A percentile compares a stretch with the other conserved stretches of the same genome.
Evolutionary conservation across 1,284 basidiomycete species (phyloP).

Genomic region (Thecaphora frezii): DNA sequence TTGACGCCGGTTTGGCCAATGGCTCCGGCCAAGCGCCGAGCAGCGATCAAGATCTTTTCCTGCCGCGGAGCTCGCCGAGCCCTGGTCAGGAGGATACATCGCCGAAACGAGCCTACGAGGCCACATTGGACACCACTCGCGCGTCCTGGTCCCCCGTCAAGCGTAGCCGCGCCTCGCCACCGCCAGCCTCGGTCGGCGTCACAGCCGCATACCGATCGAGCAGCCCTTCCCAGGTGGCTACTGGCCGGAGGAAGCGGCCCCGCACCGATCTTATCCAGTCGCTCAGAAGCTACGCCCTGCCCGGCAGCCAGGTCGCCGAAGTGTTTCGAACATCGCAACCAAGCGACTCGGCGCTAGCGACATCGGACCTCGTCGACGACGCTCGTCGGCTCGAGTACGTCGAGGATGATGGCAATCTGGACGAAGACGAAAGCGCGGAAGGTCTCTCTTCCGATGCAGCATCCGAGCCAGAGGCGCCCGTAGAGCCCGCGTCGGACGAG

Average conservation of each 20-base stretch:
- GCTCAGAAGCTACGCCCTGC: neutral
- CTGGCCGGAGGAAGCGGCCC: neutral
- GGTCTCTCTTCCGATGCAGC: too few species aligned
- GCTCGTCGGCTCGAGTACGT: conserved; percentile 10
- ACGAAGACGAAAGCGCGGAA: neutral
- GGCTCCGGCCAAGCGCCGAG: too few species aligned
- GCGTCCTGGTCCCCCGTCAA: conserved; percentile 6
- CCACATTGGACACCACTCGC: conserved; percentile 2
- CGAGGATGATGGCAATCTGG: conserved; percentile 4
- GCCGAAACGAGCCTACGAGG: neutral
- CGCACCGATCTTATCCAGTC: neutral
- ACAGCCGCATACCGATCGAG: too few species aligned
- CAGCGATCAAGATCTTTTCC: too few species aligned
- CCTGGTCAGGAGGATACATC: neutral
- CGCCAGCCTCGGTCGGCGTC: too few species aligned
- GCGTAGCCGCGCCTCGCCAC: neutral
- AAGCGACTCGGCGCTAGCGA: too few species aligned
- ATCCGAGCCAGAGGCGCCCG: too few species aligned
- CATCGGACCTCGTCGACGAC: conserved; percentile 20
- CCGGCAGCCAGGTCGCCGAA: conserved; percentile 1
- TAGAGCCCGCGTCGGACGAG: neutral
- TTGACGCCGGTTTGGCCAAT: too few species aligned
- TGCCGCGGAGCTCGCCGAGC: too few species aligned
- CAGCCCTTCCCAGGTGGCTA: neutral
- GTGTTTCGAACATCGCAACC: conserved; percentile 59